Base-by-base conservation (phyloP, 768 basidiomycete genomes). In the Suillus americanus region DNA sequence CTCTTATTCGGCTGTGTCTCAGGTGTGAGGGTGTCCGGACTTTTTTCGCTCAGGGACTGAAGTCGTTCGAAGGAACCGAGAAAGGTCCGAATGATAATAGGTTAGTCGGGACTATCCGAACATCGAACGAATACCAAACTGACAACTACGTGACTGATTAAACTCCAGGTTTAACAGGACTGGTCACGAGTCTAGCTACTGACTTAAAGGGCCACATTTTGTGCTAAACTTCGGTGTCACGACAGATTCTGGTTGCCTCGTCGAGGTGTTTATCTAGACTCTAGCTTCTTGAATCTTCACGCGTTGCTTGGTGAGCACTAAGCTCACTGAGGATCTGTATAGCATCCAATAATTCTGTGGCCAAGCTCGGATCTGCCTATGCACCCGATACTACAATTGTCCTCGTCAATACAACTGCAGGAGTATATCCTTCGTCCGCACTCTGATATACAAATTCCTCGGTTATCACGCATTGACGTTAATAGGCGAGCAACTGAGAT, bases 401-500 rank as follows among this genome's bases (percentile, higher is more conserved):
- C 0, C 3, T 48, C 5, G 4, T 48, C 23, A 6, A 48, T 48
- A 14, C 25, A 51, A 28, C 28, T 51, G 50, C 50, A 8, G 8
- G 25, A 7, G 13, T 28, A 28, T 2, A 18, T 14, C 51, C 18
- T 51, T 51, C 8, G 8, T 16, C 50, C 8, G 16, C 28, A 51
- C 50, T 48, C 13, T 9, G 16, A 51, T 5, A 51, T 30, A 51
- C 51, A 25, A 53, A 4, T 18, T 30, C 28, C 9, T 30, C 14
- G 9, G 14, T 53, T 10, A 30, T 61, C 46, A 72, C 20, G 65
- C 18, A 48, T 62, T 64, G 63, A 67, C 30, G 50, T 71, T 70
- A 56, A 71, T 53, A 18, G 70, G 70, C n/a, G 57, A 54, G 65
- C 72, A 73, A 35, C 69, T 69, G 23, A 69, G 3, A 60, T 43